Percentiles rank a stretch among this genome's conserved stretches.
Conservation (phyloP, 805 yeast genomes). For the Hanseniaspora lachancei region DNA sequence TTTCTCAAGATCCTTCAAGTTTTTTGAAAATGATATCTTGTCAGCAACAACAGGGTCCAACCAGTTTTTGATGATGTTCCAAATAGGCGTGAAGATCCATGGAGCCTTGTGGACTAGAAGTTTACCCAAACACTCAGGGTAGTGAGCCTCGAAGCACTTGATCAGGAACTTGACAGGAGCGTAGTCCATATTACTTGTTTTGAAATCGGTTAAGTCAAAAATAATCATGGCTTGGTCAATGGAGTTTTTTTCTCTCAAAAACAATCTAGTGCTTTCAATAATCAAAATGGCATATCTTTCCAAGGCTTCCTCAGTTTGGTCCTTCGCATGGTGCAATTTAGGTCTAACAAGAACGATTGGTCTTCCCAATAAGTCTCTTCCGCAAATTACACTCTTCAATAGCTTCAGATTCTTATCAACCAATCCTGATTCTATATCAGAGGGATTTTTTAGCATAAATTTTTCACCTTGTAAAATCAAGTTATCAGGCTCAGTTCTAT, state of each 20-base stretch:
- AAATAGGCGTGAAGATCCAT: constrained; percentile 88
- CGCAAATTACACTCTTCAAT: constrained; percentile 63
- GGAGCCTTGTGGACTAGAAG: constrained; percentile 88
- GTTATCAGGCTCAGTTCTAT: constrained; percentile 39
- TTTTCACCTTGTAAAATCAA: constrained; percentile 63
- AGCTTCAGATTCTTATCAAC: constrained; percentile 31
- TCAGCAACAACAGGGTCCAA: constrained; percentile 92
- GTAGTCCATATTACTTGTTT: constrained; percentile 87
- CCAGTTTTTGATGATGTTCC: constrained; percentile 90
- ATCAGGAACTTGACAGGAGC: constrained; percentile 81
- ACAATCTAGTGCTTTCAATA: constrained; percentile 72
- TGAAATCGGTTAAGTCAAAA: constrained; percentile 76
- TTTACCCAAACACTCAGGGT: constrained; percentile 83
- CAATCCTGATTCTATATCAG: constrained; percentile 29
- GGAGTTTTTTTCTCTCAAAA: constrained; percentile 45
- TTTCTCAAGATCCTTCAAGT: constrained; percentile 49
- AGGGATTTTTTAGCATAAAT: constrained; percentile 33
- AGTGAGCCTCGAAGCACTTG: constrained; percentile 84
- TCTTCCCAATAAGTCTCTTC: constrained; percentile 57
- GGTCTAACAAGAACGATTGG: constrained; percentile 79
- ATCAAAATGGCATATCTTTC: constrained; percentile 60
- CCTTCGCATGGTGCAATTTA: constrained; percentile 54
- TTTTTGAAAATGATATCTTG: constrained; percentile 73
- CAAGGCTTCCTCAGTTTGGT: constrained; percentile 57
- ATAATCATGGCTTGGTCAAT: constrained; percentile 70